Evolutionary conservation across 805 yeast species (phyloP).

Genomic region (Myxozyma neotropica): DNA sequence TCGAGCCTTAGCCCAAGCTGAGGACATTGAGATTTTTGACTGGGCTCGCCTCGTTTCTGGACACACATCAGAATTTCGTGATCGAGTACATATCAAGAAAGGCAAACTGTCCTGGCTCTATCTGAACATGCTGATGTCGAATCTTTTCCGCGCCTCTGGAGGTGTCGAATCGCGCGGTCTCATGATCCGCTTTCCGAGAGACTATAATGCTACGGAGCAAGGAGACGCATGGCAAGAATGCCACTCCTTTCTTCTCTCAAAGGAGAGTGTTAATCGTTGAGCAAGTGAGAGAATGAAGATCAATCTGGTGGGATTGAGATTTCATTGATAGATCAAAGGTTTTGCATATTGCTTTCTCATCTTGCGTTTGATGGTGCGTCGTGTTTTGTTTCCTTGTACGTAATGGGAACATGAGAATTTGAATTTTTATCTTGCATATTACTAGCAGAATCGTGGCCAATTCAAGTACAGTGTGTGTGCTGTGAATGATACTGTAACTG

Average conservation of each 20-base stretch:
- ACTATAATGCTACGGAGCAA: neutral
- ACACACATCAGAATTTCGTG: conserved; percentile 3
- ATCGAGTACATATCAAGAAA: conserved; percentile 12
- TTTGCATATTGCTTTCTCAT: no score
- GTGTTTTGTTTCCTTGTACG: no score
- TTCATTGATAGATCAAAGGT: no score
- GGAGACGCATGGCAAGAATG: conserved; percentile 6
- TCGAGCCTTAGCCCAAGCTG: conserved; percentile 14
- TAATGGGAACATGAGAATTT: no score
- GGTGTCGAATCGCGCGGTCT: conserved; percentile 19
- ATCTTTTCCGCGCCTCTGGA: conserved; percentile 26
- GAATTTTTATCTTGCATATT: no score
- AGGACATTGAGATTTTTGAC: conserved; percentile 21
- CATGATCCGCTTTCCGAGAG: neutral
- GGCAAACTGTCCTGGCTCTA: conserved; percentile 18
- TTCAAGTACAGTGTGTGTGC: no score
- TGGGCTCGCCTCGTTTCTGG: conserved; percentile 24
- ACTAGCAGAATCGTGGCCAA: no score
- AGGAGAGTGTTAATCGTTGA: neutral
- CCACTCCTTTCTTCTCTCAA: neutral
- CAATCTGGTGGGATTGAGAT: no score
- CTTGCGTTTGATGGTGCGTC: no score
- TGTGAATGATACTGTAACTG: no score
- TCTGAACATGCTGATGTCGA: conserved; percentile 21
- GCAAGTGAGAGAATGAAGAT: no score